Evolutionary conservation across 2,329 filamentous ascomycete genomes (phyloP), one percentile per base, ranked within the genome.

Genomic region (Xylariaceae sp.): DNA sequence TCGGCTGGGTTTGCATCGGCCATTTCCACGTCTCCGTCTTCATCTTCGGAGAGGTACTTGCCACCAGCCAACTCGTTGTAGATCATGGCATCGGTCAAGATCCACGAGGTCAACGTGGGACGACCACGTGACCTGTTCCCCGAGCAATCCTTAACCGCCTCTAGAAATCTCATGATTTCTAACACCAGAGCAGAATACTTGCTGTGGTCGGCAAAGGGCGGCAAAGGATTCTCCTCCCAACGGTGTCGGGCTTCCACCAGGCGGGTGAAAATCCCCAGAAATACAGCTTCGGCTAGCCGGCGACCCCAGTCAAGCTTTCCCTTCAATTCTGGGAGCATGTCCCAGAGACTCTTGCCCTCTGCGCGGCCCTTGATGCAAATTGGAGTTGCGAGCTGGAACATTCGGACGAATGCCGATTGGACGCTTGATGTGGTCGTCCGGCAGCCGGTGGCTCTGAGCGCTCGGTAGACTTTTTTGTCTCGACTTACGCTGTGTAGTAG

Each of bases 241-340:
- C 8, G 29, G 37, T 19, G 43, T 3, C 51, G 51, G 2, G 51
- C 51, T 39, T 57, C 47, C 1, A 57, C 39, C 3, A 57, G 34
- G 19, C 37, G 35, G 3, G 51, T 44, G 26, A 57, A 57, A 1
- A 57, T 30, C 32, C 54, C 55, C 9, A 53, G 19, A 37, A 57
- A 57, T 4, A 57, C 39, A 8, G 42, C 4, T 3, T 45, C 42
- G 1, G 42, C 9, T 8, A 57, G 11, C 31, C 2, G 4, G 7
- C 55, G 35, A 6, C 31, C 55, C 55, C 51, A 57, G 4, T 47
- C 41, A n/a, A 54, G 46, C 37, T 54, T 11, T 9, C 8, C 6
- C 37, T 54, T 11, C 11, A 57, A 42, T 9, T 26, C 11, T 26
- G 26, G 3, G 11, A 57, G 51, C 42, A 54, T 49, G 26, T 57